These are phyloP conservation scores for Malus hybrid DNA, from an alignment of 331 rosid genomes.

Conservation along the genomic window DNA sequence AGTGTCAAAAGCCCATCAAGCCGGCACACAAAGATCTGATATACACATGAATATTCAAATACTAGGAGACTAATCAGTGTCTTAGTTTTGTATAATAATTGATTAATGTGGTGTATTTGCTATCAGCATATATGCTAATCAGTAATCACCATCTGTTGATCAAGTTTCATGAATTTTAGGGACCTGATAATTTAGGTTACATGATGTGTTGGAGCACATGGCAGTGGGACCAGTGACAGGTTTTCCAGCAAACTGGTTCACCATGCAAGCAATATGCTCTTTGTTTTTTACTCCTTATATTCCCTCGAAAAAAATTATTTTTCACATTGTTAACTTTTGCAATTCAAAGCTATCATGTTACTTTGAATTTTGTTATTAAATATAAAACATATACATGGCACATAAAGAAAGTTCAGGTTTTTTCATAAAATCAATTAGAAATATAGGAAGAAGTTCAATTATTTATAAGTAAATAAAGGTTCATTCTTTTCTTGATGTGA, in stretches of 20 bases:
- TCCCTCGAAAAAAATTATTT: neutral
- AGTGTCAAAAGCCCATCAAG: slow-evolving; percentile 2
- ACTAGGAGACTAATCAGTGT: neutral
- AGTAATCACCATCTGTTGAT: neutral
- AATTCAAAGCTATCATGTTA: neutral
- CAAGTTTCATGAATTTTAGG: neutral
- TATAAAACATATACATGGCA: too few species aligned
- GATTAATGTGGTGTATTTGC: neutral
- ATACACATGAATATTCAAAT: neutral
- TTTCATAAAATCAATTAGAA: too few species aligned
- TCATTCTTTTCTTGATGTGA: too few species aligned
- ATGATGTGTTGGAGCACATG: neutral
- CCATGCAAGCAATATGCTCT: neutral
- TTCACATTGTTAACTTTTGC: neutral
- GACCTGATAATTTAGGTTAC: neutral
- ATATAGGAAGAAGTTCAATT: too few species aligned
- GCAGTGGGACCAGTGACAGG: neutral
- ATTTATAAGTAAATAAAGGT: too few species aligned
- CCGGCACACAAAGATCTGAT: neutral
- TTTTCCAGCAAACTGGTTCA: neutral
- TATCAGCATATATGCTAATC: neutral
- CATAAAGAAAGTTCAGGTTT: too few species aligned
- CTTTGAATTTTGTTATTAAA: neutral
- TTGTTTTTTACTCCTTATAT: too few species aligned
- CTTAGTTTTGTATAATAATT: neutral